phyloP scores from a whole-genome alignment of 2,329 filamentous ascomycete species.

The Exserohilum rostratum region DNA sequence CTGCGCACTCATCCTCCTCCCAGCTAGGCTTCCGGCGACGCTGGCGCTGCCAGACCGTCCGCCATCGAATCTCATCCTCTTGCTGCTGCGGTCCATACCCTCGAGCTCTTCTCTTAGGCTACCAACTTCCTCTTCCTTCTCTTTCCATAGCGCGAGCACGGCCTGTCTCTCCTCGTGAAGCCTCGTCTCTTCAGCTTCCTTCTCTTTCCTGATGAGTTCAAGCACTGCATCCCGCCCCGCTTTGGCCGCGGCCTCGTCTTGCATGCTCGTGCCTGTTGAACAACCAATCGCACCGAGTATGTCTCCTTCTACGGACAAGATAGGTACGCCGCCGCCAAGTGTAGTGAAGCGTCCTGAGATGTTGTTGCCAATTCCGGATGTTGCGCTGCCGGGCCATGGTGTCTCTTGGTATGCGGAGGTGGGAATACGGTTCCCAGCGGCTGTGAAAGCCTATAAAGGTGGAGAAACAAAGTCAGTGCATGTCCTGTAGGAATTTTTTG shows the following conservation, averaged over 20 bases:
- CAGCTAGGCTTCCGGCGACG: constrained; percentile 13
- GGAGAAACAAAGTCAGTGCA: too few relatives aligned
- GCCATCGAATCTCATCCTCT: constrained; percentile 26
- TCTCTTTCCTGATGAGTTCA: constrained; percentile 30
- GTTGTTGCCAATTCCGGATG: constrained; percentile 55
- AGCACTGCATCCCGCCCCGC: constrained; percentile 58
- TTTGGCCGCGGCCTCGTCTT: constrained; percentile 59
- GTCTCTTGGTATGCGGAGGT: constrained; percentile 59
- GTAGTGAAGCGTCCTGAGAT: constrained; percentile 59
- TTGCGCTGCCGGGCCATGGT: constrained; percentile 56
- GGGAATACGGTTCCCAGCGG: constrained; percentile 58
- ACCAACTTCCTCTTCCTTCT: constrained; percentile 30
- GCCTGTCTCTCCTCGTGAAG: constrained; percentile 28
- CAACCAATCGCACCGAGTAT: constrained; percentile 61
- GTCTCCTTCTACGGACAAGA: constrained; percentile 53
- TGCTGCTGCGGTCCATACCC: constrained; percentile 26
- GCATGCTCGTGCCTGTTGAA: constrained; percentile 59
- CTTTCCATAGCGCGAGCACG: constrained; percentile 30
- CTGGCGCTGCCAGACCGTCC: constrained; percentile 20
- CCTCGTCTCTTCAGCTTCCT: constrained; percentile 22
- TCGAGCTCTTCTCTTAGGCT: constrained; percentile 27
- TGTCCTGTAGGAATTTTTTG: too few relatives aligned
- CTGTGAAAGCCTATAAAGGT: constrained; percentile 54
- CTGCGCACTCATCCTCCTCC: constrained; percentile 17
- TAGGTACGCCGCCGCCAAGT: constrained; percentile 60